Evolutionary conservation across 495 filamentous ascomycete genomes (phyloP), one percentile per base, ranked within the genome.

Genomic region (Penicillium robsamsonii): DNA sequence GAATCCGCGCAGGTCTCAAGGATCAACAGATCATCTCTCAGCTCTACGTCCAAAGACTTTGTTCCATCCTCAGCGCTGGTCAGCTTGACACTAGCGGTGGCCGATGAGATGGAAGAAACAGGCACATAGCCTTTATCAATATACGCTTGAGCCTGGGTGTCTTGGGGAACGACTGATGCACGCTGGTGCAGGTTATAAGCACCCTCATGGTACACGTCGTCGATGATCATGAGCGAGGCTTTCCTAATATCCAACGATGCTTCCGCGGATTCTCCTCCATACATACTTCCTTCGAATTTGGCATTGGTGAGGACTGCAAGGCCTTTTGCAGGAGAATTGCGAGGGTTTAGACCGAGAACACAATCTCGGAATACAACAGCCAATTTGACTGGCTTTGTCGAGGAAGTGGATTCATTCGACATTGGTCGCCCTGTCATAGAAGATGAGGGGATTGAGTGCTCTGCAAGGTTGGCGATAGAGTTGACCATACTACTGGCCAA

Each of bases 1-100:
- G 95, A 97, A 70, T 99, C 95, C 15, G 95, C 94, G 66, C 95
- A 97, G 4, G 91, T 90, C 67, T 99, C 95, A 15, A 99, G 76
- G 22, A 99, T 85, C 27, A 97, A 77, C 2, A 99, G 77, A 65
- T 94, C 88, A 66, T 95, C 90, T 41, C 81, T 82, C 9, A 97
- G 61, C 57, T 96, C 89, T 3, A 96, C 80, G 61, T 94, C 90
- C 10, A 96, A 68, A 35, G 83, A 83, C 53, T 86, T 84, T 11
- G 81, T 76, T 0, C 78, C 83, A 29, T 83, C 78, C 0, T 76
- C 74, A 40, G 72, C 74, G 11, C 77, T 79, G 10, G 79, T 71
- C 13, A 89, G 57, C 24, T 84, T 81, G 7, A 93, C 77, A 9
- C 74, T 75, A 22, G 82, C 81, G 50, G 82, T 87, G 1, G 91